These are phyloP conservation scores for Torulaspora globosa DNA, from an alignment of 1,139 yeast species.

Conservation along the genomic window DNA sequence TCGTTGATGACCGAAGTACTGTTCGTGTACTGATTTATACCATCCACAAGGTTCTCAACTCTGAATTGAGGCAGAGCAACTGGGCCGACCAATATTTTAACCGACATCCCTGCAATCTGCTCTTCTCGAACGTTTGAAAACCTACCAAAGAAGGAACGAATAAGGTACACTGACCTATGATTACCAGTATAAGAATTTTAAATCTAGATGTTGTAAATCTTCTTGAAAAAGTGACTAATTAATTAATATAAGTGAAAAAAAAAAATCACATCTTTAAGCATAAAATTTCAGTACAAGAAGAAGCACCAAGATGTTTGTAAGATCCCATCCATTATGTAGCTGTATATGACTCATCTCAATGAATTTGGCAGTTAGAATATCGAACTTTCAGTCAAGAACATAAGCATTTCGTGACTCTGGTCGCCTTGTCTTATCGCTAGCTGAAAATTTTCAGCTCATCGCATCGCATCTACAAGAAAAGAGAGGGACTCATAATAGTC, in stretches of 20 bases:
- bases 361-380: too few species aligned
- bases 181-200: background rate
- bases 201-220: conserved; percentile 4
- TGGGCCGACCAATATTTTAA: conserved; percentile 81
- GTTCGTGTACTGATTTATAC: conserved; percentile 61
- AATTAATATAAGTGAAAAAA: background rate
- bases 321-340: background rate
- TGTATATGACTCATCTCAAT: background rate
- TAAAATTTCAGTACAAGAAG: background rate
- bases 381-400: too few species aligned
- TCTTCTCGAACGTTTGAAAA: conserved; percentile 2
- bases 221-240: background rate
- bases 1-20: conserved; percentile 52
- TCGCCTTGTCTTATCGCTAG: conserved; percentile 2
- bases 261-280: background rate
- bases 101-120: conserved; percentile 33
- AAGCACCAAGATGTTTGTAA: background rate
- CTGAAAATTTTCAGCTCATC: conserved; percentile 14
- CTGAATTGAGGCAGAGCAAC: conserved; percentile 85
- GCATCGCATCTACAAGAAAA: background rate
- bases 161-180: background rate
- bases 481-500: background rate
- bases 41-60: conserved; percentile 65
- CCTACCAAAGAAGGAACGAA: background rate
- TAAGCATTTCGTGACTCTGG: conserved; percentile 8